These are phyloP conservation scores for Pinus tabuliformis DNA, from an alignment of 75 land plant genomes.

Conservation along the genomic window DNA sequence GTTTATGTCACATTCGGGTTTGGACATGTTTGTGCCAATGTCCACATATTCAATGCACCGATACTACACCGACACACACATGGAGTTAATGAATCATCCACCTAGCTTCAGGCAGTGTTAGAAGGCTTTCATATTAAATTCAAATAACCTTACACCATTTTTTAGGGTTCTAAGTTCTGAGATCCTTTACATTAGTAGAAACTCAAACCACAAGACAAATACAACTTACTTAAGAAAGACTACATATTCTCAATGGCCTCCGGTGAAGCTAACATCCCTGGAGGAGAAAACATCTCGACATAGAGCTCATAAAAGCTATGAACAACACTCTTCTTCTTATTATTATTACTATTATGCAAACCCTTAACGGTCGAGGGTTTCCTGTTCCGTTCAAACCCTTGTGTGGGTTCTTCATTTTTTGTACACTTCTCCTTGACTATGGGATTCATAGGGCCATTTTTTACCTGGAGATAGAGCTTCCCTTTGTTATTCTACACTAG, in stretches of 20 bases:
- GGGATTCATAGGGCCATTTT: too few species aligned
- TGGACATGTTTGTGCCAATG: too few species aligned
- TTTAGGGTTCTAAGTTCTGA: background rate
- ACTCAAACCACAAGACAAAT: background rate
- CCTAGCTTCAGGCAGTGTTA: too few species aligned
- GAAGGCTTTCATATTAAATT: too few species aligned
- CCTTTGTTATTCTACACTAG: too few species aligned
- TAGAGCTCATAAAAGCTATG: slow-evolving; percentile 5
- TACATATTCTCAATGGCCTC: slow-evolving; percentile 1
- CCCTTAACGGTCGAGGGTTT: background rate
- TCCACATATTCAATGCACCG: too few species aligned
- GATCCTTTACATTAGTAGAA: background rate
- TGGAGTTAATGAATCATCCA: too few species aligned
- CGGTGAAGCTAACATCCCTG: background rate
- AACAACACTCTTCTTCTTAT: background rate
- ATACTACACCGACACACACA: too few species aligned
- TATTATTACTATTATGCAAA: background rate
- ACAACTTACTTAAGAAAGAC: slow-evolving; percentile 8
- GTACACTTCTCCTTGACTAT: too few species aligned
- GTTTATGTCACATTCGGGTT: too few species aligned
- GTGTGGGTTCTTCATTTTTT: background rate
- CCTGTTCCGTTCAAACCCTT: background rate
- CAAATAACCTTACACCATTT: background rate
- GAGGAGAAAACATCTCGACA: slow-evolving; percentile 6
- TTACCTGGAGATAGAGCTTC: too few species aligned